Base-by-base conservation (phyloP, 257 asterid genomes). In the Plantago ovata region DNA sequence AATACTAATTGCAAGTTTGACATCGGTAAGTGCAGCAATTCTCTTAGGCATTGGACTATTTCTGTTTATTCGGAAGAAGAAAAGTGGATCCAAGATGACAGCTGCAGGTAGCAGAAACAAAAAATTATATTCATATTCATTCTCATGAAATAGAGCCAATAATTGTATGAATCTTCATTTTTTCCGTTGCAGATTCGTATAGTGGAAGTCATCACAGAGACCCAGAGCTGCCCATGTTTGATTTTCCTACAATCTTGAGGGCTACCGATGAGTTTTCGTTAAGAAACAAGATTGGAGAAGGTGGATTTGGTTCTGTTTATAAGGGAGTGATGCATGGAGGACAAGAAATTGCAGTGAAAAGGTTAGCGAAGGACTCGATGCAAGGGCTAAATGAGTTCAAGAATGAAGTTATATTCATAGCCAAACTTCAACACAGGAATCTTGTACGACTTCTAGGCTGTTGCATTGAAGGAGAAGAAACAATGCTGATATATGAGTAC, bases 11-110 rank as follows among this genome's bases (percentile, higher is more conserved):
- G 72, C 49, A 10, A 56, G 47, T 44, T 46, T 66, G 62, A 13
- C 50, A n/a, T 41, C 49, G 10, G 69, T 38, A 5, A 7, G 41
- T 38, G 72, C 58, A 38, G 18, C 47, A 36, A 56, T 43, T 33
- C 6, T 66, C 9, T 23, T 56, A 5, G 54, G 42, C 9, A 10
- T 72, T 1, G 14, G 59, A 10, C 42, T 72, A 7, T 16, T 15
- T 44, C 12, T 66, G 3, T 66, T 24, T 38, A 2, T 55, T 14
- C 32, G 43, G 58, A 71, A 39, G 64, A 53, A 28, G 64, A 64
- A 53, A 56, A 63, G 38, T n/a, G 1, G 46, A 28, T 28, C 36
- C 2, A 28, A 28, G 36, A 28, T 28, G 36, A 28, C 7, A 3
- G 36, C 6, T 28, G 36, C 36, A 28, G 36, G 36, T 28, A 28